Base-by-base conservation (phyloP, 371 early-diverging fungal species). In the Mortierella sp. region DNA sequence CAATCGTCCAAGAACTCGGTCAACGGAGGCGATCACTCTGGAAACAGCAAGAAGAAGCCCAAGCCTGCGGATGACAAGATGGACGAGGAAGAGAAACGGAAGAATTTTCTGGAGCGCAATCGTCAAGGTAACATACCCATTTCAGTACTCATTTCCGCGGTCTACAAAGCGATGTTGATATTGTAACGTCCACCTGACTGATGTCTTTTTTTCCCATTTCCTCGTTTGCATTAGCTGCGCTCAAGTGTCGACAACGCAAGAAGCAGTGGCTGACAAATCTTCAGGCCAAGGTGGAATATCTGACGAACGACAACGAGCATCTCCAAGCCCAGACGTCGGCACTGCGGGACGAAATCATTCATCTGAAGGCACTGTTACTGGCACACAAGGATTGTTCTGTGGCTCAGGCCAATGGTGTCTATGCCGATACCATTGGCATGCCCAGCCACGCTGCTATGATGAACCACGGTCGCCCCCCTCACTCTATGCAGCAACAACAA, bases 221-320 rank as follows among this genome's bases (percentile, higher is more conserved):
- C 44, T 13, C 50, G 11, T 53, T 63, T 11, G 47, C 29, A 24
- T n/a, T 66, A 86, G 97, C 97, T n/a, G 97, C 97, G 2, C 89
- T 95, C 8, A 96, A 96, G 76, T 96, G 97, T 80, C 92, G 97
- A 41, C 96, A 95, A 85, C 94, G 96, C 82, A 96, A 96, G 87
- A 96, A 96, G 83, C 93, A 94, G 77, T 95, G 94, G 93, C 86
- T 96, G 39, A 89, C 90, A 61, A 91, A 93, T 39, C 88, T 96
- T 64, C 95, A 96, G 74, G 87, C 87, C 34, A 94, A 93, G 68
- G 94, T 95, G n/a, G 95, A 95, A 64, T 89, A 85, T 58, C 80
- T 95, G 72, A 86, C 92, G 0, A 80, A 70, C 19, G 95, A 95
- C 68, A 96, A 96, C 76, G 95, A 94, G 79, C 86, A 88, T 50